Evolutionary conservation across 306 rosid species (phyloP).

Genomic region (Vachellia collinsii): DNA sequence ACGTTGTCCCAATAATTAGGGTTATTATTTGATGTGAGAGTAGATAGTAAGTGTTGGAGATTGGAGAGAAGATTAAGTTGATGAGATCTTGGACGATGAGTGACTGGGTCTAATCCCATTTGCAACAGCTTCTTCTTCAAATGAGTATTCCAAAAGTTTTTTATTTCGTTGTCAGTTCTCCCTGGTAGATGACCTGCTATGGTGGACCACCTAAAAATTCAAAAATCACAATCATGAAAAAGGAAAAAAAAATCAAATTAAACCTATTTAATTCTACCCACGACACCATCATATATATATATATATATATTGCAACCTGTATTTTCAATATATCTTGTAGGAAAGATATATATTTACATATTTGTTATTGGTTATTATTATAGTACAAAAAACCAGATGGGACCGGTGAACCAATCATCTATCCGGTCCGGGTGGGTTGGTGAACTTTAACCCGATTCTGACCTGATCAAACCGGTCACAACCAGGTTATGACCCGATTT

Average conservation of each 20-base stretch:
- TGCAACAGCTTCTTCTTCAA: slow-evolving; percentile 70
- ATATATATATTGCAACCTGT: background rate
- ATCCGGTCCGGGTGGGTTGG: too few relatives aligned
- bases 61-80: slow-evolving; percentile 48
- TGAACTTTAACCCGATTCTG: too few relatives aligned
- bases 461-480: too few relatives aligned
- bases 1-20: slow-evolving; percentile 36
- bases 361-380: background rate
- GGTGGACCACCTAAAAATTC: slow-evolving; percentile 64
- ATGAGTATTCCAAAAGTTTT: slow-evolving; percentile 87
- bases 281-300: background rate
- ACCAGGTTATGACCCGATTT: too few relatives aligned
- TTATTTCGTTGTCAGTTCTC: slow-evolving; percentile 81
- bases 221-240: background rate
- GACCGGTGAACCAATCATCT: too few relatives aligned
- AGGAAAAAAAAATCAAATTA: background rate
- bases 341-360: background rate
- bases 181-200: slow-evolving; percentile 87
- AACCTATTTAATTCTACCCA: background rate
- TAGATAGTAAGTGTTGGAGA: slow-evolving; percentile 57
- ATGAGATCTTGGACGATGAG: slow-evolving; percentile 66
- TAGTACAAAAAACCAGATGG: too few relatives aligned
- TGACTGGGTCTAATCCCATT: slow-evolving; percentile 82
- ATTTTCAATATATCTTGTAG: background rate
- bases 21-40: slow-evolving; percentile 34